Conservation (phyloP, 345 rosid species). For the Citrus medica region DNA sequence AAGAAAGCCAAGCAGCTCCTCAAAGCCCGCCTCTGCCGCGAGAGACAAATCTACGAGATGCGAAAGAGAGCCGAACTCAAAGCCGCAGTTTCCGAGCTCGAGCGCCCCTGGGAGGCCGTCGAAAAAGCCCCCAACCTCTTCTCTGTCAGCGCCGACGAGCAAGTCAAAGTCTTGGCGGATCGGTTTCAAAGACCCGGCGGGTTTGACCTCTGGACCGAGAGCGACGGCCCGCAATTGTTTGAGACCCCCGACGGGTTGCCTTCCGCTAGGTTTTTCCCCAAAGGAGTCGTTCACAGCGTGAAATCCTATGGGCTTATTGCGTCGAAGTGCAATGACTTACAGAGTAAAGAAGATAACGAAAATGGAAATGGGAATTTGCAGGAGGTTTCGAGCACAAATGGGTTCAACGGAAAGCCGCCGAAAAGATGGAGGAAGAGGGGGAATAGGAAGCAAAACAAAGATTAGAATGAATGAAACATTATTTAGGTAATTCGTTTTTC, state of each 20-base stretch:
- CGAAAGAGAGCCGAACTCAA: constrained; percentile 88
- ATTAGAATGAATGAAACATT: neutral
- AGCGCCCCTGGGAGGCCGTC: constrained; percentile 84
- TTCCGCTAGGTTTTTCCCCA: constrained; percentile 82
- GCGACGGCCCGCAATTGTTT: constrained; percentile 70
- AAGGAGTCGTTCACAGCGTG: constrained; percentile 79
- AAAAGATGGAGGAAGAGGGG: constrained; percentile 25
- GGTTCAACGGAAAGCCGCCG: neutral
- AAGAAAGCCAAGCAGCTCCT: constrained; percentile 87
- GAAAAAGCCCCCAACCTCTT: constrained; percentile 63
- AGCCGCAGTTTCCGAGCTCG: constrained; percentile 83
- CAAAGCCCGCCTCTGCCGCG: constrained; percentile 68
- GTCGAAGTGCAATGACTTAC: constrained; percentile 14
- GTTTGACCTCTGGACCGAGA: constrained; percentile 73
- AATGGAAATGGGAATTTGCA: neutral
- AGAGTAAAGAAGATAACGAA: neutral
- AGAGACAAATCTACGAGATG: constrained; percentile 90
- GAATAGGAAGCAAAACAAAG: constrained; percentile 5
- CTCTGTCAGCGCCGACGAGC: constrained; percentile 79
- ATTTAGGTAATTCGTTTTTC: constrained; percentile 2
- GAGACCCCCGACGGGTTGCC: constrained; percentile 55
- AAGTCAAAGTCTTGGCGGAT: constrained; percentile 81
- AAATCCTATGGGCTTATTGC: constrained; percentile 47
- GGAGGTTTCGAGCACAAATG: neutral
- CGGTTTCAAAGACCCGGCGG: constrained; percentile 91